A percentile compares a stretch with the other conserved stretches of the same genome.
These are phyloP conservation scores for Albizia julibrissin DNA, from an alignment of 306 rosid species.

Conservation along the genomic window DNA sequence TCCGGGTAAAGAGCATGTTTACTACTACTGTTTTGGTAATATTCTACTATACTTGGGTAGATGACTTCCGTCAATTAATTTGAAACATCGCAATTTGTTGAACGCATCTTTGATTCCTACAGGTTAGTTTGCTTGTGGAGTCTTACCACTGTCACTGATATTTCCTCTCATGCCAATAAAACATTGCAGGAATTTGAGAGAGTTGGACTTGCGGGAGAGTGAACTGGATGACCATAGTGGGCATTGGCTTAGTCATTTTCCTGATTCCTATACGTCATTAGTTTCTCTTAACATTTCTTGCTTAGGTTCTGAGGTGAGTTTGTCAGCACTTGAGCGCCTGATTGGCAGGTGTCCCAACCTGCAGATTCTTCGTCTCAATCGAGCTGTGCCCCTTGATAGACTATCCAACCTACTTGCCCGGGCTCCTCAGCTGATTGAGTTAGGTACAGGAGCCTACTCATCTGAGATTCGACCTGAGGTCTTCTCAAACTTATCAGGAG, in stretches of 20 bases:
- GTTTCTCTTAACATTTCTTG: conserved; percentile 20
- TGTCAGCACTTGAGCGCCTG: conserved; percentile 20
- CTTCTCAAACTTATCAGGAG: conserved; percentile 44
- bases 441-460: conserved; percentile 64
- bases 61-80: neutral
- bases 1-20: neutral
- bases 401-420: conserved; percentile 49
- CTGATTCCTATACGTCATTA: neutral
- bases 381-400: conserved; percentile 60
- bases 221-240: conserved; percentile 71
- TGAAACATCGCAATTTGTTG: neutral
- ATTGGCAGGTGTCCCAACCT: conserved; percentile 39
- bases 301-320: conserved; percentile 16
- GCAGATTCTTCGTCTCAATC: conserved; percentile 66
- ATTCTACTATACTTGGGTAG: neutral
- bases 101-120: neutral
- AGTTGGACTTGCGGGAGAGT: conserved; percentile 70
- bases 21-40: neutral
- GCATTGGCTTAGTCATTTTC: conserved; percentile 23
- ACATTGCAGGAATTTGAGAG: conserved; percentile 59
- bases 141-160: conserved; percentile 12
- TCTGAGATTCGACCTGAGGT: conserved; percentile 60
- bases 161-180: conserved; percentile 22
- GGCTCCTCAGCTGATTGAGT: conserved; percentile 60
- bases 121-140: conserved; percentile 1